phyloP scores from a whole-genome alignment of 768 basidiomycete genomes.

The Dioszegia aurantiaca region DNA sequence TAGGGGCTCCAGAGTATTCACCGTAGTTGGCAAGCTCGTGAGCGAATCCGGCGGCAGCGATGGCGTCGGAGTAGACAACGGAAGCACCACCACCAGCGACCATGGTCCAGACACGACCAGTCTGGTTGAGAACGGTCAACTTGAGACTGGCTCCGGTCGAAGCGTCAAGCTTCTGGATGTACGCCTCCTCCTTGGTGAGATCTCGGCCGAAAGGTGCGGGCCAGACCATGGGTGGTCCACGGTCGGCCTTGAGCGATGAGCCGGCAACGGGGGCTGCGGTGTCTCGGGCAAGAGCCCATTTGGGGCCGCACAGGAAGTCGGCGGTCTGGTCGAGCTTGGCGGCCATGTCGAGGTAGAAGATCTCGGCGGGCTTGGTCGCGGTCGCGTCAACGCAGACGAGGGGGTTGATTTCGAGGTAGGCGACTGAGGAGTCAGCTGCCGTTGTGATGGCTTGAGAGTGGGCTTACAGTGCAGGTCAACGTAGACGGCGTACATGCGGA shows the following conservation, averaged over 20 bases:
- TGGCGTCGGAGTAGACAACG: constrained; percentile 61
- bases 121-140: constrained; percentile 89
- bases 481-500: constrained; percentile 93
- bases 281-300: constrained; percentile 97
- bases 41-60: constrained; percentile 88
- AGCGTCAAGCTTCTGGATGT: constrained; percentile 95
- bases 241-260: constrained; percentile 68
- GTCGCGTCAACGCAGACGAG: constrained; percentile 86
- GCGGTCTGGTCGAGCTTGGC: constrained; percentile 99
- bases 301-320: constrained; percentile 94
- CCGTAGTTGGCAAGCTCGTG: constrained; percentile 99
- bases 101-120: constrained; percentile 99
- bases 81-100: constrained; percentile 79
- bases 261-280: constrained; percentile 55
- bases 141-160: constrained; percentile 98
- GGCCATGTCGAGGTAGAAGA: constrained; percentile 98
- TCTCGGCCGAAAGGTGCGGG: constrained; percentile 91
- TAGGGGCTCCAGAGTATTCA: constrained; percentile 97
- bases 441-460: not conserved
- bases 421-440: constrained; percentile 55
- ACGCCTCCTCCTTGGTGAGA: constrained; percentile 97
- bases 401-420: constrained; percentile 99
- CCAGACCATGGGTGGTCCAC: constrained; percentile 90
- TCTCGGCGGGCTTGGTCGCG: constrained; percentile 66
- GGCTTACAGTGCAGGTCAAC: constrained; percentile 82